Conservation (phyloP, 768 basidiomycete genomes). For the Lactarius quietus region DNA sequence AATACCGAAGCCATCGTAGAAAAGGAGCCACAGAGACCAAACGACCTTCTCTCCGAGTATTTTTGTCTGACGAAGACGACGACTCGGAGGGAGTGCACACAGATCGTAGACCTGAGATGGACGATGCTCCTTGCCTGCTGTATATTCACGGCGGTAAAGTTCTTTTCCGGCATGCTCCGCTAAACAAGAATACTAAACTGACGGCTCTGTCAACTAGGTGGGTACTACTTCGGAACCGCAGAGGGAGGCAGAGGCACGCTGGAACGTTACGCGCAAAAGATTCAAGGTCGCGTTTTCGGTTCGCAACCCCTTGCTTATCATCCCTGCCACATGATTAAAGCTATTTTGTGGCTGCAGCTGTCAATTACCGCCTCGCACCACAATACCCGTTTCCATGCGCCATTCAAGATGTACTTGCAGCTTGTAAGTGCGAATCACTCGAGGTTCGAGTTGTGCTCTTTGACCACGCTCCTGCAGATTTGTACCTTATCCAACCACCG, state of each 20-base stretch:
- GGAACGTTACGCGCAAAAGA: slow-evolving; percentile 85
- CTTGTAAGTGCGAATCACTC: slow-evolving; percentile 51
- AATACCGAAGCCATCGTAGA: slow-evolving; percentile 56
- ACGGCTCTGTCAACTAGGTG: slow-evolving; percentile 41
- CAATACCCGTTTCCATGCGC: slow-evolving; percentile 96
- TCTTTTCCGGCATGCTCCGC: slow-evolving; percentile 24
- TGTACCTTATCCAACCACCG: slow-evolving; percentile 89
- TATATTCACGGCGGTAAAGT: slow-evolving; percentile 69
- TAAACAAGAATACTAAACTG: neutral
- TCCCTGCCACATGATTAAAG: neutral
- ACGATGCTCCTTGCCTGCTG: slow-evolving; percentile 81
- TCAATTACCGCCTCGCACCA: slow-evolving; percentile 81
- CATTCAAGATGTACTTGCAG: slow-evolving; percentile 81
- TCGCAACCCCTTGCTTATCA: slow-evolving; percentile 25
- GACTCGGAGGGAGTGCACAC: slow-evolving; percentile 31
- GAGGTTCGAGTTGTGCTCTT: neutral
- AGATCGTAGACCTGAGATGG: slow-evolving; percentile 64
- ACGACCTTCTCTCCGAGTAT: neutral
- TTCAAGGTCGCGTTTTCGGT: slow-evolving; percentile 86
- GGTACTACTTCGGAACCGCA: slow-evolving; percentile 76
- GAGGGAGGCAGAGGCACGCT: slow-evolving; percentile 68
- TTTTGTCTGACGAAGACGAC: slow-evolving; percentile 25
- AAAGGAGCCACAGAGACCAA: slow-evolving; percentile 31
- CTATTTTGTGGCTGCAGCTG: slow-evolving; percentile 40
- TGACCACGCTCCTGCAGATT: slow-evolving; percentile 44